Conservation (phyloP, 495 filamentous ascomycete genomes). For the Aspergillus bertholletiae region DNA sequence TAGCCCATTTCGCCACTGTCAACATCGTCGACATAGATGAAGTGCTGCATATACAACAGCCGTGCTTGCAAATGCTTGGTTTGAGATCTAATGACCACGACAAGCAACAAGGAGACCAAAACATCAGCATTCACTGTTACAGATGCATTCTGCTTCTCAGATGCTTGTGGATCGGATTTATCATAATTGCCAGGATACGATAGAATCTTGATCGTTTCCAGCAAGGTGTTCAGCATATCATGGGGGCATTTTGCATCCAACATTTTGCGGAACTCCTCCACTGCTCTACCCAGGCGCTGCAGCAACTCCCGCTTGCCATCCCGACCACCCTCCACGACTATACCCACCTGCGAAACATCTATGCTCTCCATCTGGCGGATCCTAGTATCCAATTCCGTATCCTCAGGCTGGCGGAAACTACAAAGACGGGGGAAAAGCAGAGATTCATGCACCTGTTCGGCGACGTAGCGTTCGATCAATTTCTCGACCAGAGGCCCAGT, state of each 20-base stretch:
- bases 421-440: constrained; percentile 81
- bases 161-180: constrained; percentile 28
- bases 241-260: constrained; percentile 80
- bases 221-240: constrained; percentile 86
- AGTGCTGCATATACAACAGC: constrained; percentile 88
- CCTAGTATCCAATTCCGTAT: constrained; percentile 85
- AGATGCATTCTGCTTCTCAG: constrained; percentile 57
- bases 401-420: constrained; percentile 71
- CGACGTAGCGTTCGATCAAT: constrained; percentile 91
- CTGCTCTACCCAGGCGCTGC: constrained; percentile 66
- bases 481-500: constrained; percentile 90
- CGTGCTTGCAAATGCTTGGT: constrained; percentile 85
- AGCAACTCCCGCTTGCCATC: constrained; percentile 70
- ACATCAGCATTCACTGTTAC: constrained; percentile 95
- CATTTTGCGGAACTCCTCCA: constrained; percentile 89
- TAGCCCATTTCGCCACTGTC: constrained; percentile 97
- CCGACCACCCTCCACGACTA: constrained; percentile 69
- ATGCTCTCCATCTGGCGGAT: constrained; percentile 90
- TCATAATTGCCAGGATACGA: constrained; percentile 51
- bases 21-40: constrained; percentile 95
- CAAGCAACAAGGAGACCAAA: constrained; percentile 83
- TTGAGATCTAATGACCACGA: constrained; percentile 91
- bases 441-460: constrained; percentile 87
- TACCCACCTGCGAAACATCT: constrained; percentile 91
- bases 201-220: constrained; percentile 82